A percentile compares a stretch with the other conserved stretches of the same genome.
Conservation (phyloP, 129 eudicot genomes). For the Daucus carota region DH1_v3.0 NC_030387.2:24423001-24423500, state of each 20-base stretch:
- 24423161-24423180: neutral
- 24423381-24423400: neutral
- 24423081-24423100: neutral
- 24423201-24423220: slow-evolving; percentile 95
- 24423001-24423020: neutral
- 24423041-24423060: neutral
- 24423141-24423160: neutral
- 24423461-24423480: neutral
- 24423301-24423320: neutral
- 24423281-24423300: neutral
- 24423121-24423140: neutral
- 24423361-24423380: neutral
- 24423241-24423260: slow-evolving; percentile 59
- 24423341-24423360: neutral
- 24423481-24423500: neutral
- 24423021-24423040: neutral
- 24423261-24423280: slow-evolving; percentile 44
- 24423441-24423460: too few species aligned
- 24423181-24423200: slow-evolving; percentile 16
- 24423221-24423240: slow-evolving; percentile 90
- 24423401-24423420: neutral
- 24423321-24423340: neutral
- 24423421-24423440: neutral
- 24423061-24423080: neutral
- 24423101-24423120: neutral